phyloP scores from a whole-genome alignment of 805 yeast species.

The Maudiozyma saulgeensis region DNA sequence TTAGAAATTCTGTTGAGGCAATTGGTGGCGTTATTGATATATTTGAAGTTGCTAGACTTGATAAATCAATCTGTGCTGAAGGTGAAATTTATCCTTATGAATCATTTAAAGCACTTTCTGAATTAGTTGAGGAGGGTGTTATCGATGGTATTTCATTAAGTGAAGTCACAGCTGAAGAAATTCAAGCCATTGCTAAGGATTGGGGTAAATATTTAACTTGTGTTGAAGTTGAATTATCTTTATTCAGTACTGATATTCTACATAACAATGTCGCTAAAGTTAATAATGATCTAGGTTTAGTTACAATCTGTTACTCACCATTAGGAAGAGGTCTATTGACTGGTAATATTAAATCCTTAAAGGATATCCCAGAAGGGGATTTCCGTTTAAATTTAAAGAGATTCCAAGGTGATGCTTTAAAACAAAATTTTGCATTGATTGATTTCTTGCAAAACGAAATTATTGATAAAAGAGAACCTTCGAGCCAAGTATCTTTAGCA shows the following conservation, averaged over 20 bases:
- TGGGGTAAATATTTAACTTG: slow-evolving; percentile 45
- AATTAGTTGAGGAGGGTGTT: slow-evolving; percentile 51
- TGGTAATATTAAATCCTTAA: slow-evolving; percentile 41
- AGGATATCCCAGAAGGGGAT: slow-evolving; percentile 49
- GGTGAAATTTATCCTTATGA: slow-evolving; percentile 37
- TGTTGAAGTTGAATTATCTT: slow-evolving; percentile 72
- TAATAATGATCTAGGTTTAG: slow-evolving; percentile 48
- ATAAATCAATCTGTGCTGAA: slow-evolving; percentile 24
- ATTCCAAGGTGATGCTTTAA: slow-evolving; percentile 48
- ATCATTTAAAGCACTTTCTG: slow-evolving; percentile 45
- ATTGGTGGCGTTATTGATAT: slow-evolving; percentile 46
- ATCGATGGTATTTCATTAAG: slow-evolving; percentile 66
- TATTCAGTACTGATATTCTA: slow-evolving; percentile 55
- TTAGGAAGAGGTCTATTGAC: slow-evolving; percentile 71
- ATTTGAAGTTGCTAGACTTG: slow-evolving; percentile 69
- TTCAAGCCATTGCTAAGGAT: slow-evolving; percentile 47
- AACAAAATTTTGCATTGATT: slow-evolving; percentile 43
- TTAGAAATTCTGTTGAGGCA: slow-evolving; percentile 35
- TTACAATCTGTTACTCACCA: slow-evolving; percentile 77
- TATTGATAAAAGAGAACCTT: slow-evolving; percentile 43
- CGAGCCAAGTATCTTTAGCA: slow-evolving; percentile 40
- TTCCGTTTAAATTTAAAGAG: slow-evolving; percentile 43
- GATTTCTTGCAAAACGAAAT: slow-evolving; percentile 36
- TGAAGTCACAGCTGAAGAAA: slow-evolving; percentile 57
- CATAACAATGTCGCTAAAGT: slow-evolving; percentile 54